These are phyloP conservation scores for Rosellinia necatrix DNA, from an alignment of 2,329 filamentous ascomycete genomes.

Conservation along the genomic window DNA sequence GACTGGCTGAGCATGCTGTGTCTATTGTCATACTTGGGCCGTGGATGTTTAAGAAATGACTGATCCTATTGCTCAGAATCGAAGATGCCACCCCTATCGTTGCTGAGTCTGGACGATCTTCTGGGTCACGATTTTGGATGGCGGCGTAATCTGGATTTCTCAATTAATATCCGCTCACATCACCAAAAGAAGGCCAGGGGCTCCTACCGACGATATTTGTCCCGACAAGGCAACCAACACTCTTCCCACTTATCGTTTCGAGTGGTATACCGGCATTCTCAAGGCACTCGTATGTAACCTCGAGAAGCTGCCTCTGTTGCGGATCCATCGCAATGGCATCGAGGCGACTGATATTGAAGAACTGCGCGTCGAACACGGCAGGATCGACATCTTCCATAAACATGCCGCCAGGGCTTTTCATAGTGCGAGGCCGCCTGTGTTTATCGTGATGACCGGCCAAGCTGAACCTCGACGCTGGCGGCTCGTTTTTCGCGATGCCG, in stretches of 20 bases:
- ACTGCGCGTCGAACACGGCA: slow-evolving; percentile 42
- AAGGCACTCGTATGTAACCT: slow-evolving; percentile 27
- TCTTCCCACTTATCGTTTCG: slow-evolving; percentile 5
- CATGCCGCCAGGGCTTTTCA: slow-evolving; percentile 25
- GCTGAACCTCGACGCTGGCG: slow-evolving; percentile 13
- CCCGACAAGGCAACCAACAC: slow-evolving; percentile 20
- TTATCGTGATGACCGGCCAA: slow-evolving; percentile 13
- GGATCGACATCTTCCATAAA: slow-evolving; percentile 46
- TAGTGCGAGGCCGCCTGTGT: slow-evolving; percentile 5
- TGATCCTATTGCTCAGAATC: slow-evolving; percentile 41
- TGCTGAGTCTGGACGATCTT: slow-evolving; percentile 31
- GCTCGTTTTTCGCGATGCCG: slow-evolving; percentile 13
- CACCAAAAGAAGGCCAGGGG: neutral
- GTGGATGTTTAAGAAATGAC: slow-evolving; percentile 41
- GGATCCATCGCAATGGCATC: slow-evolving; percentile 33
- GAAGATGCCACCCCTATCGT: slow-evolving; percentile 32
- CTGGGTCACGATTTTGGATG: slow-evolving; percentile 17
- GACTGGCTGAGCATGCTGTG: slow-evolving; percentile 41
- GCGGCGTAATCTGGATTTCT: slow-evolving; percentile 3
- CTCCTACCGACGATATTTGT: slow-evolving; percentile 12
- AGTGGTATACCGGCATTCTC: slow-evolving; percentile 26
- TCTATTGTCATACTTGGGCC: slow-evolving; percentile 42
- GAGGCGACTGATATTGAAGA: slow-evolving; percentile 30
- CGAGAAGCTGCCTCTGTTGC: slow-evolving; percentile 24
- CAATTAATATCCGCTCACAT: neutral